A percentile compares a stretch with the other conserved stretches of the same genome.
Evolutionary conservation across 257 asterid species (phyloP).

Genomic region (Catharanthus roseus): DNA sequence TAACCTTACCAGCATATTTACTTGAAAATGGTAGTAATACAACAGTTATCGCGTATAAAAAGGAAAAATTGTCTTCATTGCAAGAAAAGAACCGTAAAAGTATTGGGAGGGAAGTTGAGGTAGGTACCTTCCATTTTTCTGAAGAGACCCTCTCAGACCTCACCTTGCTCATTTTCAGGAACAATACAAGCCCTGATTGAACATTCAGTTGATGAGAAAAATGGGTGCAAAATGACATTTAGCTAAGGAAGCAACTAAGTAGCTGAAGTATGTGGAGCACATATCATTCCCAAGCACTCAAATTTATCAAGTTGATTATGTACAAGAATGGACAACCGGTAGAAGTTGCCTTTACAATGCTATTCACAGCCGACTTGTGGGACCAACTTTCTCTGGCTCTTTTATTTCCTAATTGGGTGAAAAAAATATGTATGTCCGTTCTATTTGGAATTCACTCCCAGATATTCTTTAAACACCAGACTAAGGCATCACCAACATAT

Average conservation of each 20-base stretch:
- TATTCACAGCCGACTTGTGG: no score
- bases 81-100: not conserved
- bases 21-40: not conserved
- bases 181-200: conserved; percentile 75
- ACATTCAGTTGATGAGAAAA: no score
- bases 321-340: no score
- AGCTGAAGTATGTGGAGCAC: not conserved
- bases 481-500: no score
- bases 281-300: no score
- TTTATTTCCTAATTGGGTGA: no score
- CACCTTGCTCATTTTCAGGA: conserved; percentile 91
- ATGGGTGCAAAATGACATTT: conserved; percentile 1
- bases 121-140: conserved; percentile 90
- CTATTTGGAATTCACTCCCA: no score
- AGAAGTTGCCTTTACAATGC: no score
- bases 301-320: not conserved
- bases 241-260: conserved; percentile 3
- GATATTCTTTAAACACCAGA: no score
- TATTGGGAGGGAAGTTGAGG: no score
- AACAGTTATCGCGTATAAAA: not conserved
- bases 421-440: no score
- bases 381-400: no score
- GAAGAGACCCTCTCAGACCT: conserved; percentile 80
- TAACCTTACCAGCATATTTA: not conserved
- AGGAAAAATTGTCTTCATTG: not conserved